These are phyloP conservation scores for Westerdykella aurantiaca DNA, from an alignment of 2,329 filamentous ascomycete genomes.

Conservation along the genomic window DNA sequence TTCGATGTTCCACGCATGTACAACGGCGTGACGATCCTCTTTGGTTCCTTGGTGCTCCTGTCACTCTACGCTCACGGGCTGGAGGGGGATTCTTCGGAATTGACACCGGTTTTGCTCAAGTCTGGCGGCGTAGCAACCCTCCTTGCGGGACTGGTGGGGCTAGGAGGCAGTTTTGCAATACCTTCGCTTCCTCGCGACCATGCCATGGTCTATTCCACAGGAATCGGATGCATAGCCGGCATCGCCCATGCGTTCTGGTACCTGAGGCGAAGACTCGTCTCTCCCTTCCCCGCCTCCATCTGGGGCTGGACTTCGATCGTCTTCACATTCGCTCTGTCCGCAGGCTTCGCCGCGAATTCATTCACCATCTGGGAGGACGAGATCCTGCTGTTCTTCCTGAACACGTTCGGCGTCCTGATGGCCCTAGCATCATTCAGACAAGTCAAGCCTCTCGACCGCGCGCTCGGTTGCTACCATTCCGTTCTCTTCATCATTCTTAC, in stretches of 20 bases:
- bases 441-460: conserved; percentile 59
- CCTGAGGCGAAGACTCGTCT: conserved; percentile 38
- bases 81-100: conserved; percentile 47
- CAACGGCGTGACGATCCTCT: conserved; percentile 67
- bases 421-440: conserved; percentile 71
- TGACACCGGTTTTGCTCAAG: conserved; percentile 50
- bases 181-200: conserved; percentile 37
- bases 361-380: conserved; percentile 99
- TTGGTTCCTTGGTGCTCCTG: conserved; percentile 61
- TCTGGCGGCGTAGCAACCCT: conserved; percentile 47
- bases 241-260: conserved; percentile 39
- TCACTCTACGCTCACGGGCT: conserved; percentile 64
- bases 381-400: conserved; percentile 85
- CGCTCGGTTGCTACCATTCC: conserved; percentile 78
- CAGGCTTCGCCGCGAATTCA: conserved; percentile 94
- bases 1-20: conserved; percentile 87
- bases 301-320: conserved; percentile 85
- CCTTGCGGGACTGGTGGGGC: conserved; percentile 38
- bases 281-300: conserved; percentile 63
- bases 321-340: conserved; percentile 80
- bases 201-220: conserved; percentile 38
- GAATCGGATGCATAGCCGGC: conserved; percentile 37
- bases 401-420: conserved; percentile 75
- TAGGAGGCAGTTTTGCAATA: conserved; percentile 42
- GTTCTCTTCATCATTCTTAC: conserved; percentile 73